phyloP scores from a whole-genome alignment of 2,329 filamentous ascomycete genomes.

The Diaporthe sp. region DNA sequence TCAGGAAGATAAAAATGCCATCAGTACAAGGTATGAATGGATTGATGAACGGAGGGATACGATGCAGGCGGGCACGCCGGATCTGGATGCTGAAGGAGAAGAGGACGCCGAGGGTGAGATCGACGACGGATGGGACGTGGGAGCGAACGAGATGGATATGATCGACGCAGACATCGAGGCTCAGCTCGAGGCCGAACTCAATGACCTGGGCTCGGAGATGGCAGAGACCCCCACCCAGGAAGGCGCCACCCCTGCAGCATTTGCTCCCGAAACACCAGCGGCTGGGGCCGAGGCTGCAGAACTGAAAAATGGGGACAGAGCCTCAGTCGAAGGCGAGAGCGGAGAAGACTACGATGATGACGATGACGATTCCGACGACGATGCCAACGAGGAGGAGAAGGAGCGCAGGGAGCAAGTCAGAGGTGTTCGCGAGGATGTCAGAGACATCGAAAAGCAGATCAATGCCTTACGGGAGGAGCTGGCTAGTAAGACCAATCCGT shows the following conservation, averaged over 20 bases:
- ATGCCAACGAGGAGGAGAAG: constrained; percentile 67
- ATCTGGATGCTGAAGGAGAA: constrained; percentile 62
- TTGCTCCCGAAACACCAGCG: constrained; percentile 55
- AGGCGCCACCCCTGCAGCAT: constrained; percentile 50
- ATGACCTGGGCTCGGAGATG: constrained; percentile 61
- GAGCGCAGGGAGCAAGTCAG: constrained; percentile 64
- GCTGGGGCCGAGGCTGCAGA: constrained; percentile 61
- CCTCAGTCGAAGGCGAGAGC: constrained; percentile 54
- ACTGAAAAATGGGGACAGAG: constrained; percentile 59
- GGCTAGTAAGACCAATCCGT: constrained; percentile 58
- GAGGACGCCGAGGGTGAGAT: constrained; percentile 58
- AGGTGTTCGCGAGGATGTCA: constrained; percentile 68
- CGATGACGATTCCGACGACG: constrained; percentile 66
- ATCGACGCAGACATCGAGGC: constrained; percentile 54
- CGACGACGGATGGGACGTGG: constrained; percentile 45
- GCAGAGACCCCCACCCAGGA: constrained; percentile 67
- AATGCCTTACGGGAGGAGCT: constrained; percentile 60
- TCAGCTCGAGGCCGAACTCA: constrained; percentile 48
- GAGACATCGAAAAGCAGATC: constrained; percentile 66
- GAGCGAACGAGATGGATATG: constrained; percentile 46
- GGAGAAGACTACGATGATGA: constrained; percentile 64
- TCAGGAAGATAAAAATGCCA: constrained; percentile 74
- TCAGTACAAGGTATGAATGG: constrained; percentile 74
- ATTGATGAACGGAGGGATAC: constrained; percentile 64
- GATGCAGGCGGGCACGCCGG: constrained; percentile 40